Evolutionary conservation across 2,329 filamentous ascomycete genomes (phyloP), one percentile per base, ranked within the genome.

Genomic region (Fusarium avenaceum): DNA sequence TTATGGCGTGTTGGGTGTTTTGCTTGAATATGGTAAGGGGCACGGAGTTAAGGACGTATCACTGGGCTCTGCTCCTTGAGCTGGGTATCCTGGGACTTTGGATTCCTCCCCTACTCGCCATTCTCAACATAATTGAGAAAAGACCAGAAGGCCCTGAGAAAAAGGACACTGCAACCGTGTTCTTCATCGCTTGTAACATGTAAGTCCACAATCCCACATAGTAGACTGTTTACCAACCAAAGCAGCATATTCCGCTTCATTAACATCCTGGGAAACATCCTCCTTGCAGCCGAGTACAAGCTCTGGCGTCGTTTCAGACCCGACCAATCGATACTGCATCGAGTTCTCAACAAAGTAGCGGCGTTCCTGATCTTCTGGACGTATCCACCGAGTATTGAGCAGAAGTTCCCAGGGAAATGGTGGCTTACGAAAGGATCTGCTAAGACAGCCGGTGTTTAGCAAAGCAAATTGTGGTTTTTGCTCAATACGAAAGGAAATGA

Each of bases 321-420:
- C 9, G 59, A 70, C 28, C 67, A 76, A 49, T 70, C 76, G 1
- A 68, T 50, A 9, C 54, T 63, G 49, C 68, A 67, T 8, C 73
- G 69, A 11, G 35, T 74, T 19, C 45, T 76, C 33, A 77, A 76
- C 59, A 74, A 72, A 38, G 42, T 75, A 5, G 62, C 76, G 32
- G 71, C 77, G 1, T 71, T 74, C 2, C 57, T 81, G 26, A 76
- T 81, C n/a, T 77, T 80, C 46, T 82, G 79, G 78, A 81, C 80
- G 7, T 81, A 82, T 33, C 80, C 81, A 9, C 78, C 78, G 42
- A 77, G 74, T 20, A 71, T 81, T 6, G 78, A 81, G 58, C 80
- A 81, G 56, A 75, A 74, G 28, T 81, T 80, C 40, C 77, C 78
- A 4, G 74, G 71, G 26, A 73, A 22, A 54, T 76, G 72, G 73